These are phyloP conservation scores for Epichloe scottii DNA, from an alignment of 2,329 filamentous ascomycete species.

Conservation along the genomic window DNA sequence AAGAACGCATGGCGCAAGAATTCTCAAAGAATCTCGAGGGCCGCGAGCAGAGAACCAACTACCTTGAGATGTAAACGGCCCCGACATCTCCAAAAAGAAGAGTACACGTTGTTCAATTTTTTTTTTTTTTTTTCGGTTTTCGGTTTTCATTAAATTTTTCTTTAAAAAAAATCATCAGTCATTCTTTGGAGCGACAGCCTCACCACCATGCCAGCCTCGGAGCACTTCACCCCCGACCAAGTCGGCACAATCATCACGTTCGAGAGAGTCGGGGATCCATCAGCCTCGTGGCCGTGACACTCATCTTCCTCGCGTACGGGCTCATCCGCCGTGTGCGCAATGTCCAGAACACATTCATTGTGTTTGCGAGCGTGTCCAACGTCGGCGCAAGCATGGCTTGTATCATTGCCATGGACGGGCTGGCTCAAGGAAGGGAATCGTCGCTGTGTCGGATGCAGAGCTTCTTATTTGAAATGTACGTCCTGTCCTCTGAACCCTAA, in stretches of 20 bases:
- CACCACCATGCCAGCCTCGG: conserved; percentile 1
- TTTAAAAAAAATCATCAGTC: too few relatives aligned
- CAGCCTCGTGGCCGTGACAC: conserved; percentile 36
- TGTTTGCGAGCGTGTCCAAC: conserved; percentile 48
- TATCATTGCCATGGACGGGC: conserved; percentile 55
- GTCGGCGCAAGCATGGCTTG: conserved; percentile 51
- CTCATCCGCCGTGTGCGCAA: conserved; percentile 40
- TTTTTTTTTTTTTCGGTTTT: too few relatives aligned
- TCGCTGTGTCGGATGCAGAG: conserved; percentile 49
- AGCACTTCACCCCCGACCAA: conserved; percentile 23
- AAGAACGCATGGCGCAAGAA: too few relatives aligned
- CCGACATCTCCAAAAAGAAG: too few relatives aligned
- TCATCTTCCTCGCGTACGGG: conserved; percentile 40
- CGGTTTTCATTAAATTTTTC: too few relatives aligned
- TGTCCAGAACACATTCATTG: conserved; percentile 49
- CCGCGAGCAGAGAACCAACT: too few relatives aligned
- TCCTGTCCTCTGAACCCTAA: conserved; percentile 11
- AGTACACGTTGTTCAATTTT: too few relatives aligned
- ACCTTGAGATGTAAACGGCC: too few relatives aligned
- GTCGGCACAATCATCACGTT: conserved; percentile 31
- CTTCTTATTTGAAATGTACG: conserved; percentile 56
- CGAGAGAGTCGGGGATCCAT: conserved; percentile 42
- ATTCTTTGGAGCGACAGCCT: not conserved
- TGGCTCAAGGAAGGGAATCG: conserved; percentile 39
- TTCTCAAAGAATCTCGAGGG: too few relatives aligned